Base-by-base conservation (phyloP, 169 alveolate species). In the Blepharisma undulans region DNA sequence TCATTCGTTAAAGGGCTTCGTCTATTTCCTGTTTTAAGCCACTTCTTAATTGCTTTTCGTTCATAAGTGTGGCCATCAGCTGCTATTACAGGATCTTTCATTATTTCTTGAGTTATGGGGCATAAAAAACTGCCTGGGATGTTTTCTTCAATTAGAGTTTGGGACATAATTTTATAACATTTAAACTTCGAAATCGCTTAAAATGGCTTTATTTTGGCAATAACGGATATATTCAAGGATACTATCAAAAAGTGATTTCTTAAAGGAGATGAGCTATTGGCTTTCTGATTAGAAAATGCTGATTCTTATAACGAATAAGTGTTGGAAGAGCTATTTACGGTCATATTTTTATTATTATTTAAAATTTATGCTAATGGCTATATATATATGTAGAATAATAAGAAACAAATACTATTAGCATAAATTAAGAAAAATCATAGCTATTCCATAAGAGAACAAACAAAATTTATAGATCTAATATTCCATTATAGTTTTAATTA, bases 31-130 rank as follows among this genome's bases (percentile, higher is more conserved):
- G 92, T 87, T 21, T 27, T n/a, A 27, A 93, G 77, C 96, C 96
- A 93, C 2, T 76, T 85, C 66, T 77, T 76, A 74, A 93, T 92
- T 59, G 92, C 92, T 71, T 90, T 72, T 72, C 88, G 92, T 86
- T 93, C 96, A 89, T 86, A 93, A 87, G 92, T 85, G 59, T 88
- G 92, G 21, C 96, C 96, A 80, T 92, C 91, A 59, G 93, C 88
- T 16, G 94, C 79, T 27, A 84, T 78, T 0, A 92, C 95, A 4
- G 96, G 96, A 27, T 93, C 96, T 16, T 74, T 32, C 93, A 93
- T 90, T 36, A 93, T 30, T 48, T 92, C 92, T 36, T 90, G 79
- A 78, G 91, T 84, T 30, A 93, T 93, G 12, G 96, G 96, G 76
- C 96, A 93, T 30, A 88, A 34, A 72, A 91, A 80, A n/a, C 80